phyloP scores from a whole-genome alignment of 306 rosid species.

The Gleditsia sinensis region DNA sequence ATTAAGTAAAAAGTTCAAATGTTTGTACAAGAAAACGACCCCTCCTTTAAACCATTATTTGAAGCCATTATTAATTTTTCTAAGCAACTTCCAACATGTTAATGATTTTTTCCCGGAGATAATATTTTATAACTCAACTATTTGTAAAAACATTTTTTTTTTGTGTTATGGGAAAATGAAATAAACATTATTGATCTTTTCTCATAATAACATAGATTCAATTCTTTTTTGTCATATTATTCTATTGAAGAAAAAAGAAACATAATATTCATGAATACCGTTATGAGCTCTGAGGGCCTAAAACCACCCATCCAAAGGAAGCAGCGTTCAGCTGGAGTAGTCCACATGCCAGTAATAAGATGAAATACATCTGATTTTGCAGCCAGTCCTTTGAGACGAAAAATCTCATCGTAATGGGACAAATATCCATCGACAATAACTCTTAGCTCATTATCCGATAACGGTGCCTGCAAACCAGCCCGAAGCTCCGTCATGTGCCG shows the following conservation, averaged over 20 bases:
- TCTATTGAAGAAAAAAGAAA: no score
- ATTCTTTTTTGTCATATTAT: no score
- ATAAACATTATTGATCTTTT: no score
- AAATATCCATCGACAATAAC: constrained; percentile 67
- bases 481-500: constrained; percentile 75
- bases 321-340: constrained; percentile 86
- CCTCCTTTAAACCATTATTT: not conserved
- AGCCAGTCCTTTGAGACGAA: constrained; percentile 65
- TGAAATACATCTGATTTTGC: constrained; percentile 93
- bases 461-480: constrained; percentile 56
- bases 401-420: constrained; percentile 76
- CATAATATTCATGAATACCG: constrained; percentile 47
- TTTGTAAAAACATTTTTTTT: no score
- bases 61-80: no score
- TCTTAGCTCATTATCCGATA: constrained; percentile 67
- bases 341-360: constrained; percentile 83
- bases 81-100: no score
- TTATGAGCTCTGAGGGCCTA: constrained; percentile 82
- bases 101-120: no score
- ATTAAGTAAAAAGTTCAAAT: not conserved
- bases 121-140: no score
- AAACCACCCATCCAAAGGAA: constrained; percentile 98
- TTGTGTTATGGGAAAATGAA: no score
- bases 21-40: not conserved
- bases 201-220: no score